phyloP scores from a whole-genome alignment of 2,329 filamentous ascomycete genomes.

The Colletotrichum liaoningense region DNA sequence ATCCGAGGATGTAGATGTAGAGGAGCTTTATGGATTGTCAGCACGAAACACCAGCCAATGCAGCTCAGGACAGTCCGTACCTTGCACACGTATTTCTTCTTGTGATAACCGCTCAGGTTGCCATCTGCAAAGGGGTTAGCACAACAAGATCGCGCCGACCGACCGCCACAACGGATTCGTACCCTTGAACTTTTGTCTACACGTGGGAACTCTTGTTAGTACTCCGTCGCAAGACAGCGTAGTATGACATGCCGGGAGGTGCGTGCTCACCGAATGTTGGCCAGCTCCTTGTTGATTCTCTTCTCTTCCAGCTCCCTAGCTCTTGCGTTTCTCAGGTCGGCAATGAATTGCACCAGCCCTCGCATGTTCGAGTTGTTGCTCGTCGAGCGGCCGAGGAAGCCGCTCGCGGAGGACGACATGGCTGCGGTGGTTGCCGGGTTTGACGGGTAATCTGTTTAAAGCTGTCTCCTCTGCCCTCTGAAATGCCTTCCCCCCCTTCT shows the following conservation, averaged over 20 bases:
- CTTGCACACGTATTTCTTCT: constrained; percentile 99
- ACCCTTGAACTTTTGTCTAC: constrained; percentile 93
- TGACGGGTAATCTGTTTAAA: not conserved
- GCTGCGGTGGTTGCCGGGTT: constrained; percentile 33
- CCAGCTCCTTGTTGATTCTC: constrained; percentile 98
- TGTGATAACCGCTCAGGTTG: constrained; percentile 94
- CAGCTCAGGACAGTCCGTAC: constrained; percentile 49
- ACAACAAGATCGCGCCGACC: constrained; percentile 11
- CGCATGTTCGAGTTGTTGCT: constrained; percentile 77
- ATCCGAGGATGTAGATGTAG: constrained; percentile 98
- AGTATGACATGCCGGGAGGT: constrained; percentile 9
- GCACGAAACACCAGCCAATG: constrained; percentile 28
- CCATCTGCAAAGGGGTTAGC: constrained; percentile 69
- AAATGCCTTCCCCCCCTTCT: not conserved
- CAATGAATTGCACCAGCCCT: constrained; percentile 97
- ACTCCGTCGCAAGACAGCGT: constrained; percentile 31
- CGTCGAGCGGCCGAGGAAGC: constrained; percentile 75
- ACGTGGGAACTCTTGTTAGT: constrained; percentile 11
- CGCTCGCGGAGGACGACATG: constrained; percentile 68
- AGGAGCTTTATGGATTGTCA: constrained; percentile 70
- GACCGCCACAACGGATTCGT: constrained; percentile 40
- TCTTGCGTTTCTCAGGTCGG: constrained; percentile 92
- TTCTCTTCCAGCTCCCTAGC: constrained; percentile 98
- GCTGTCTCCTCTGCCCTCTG: not conserved
- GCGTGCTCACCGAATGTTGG: constrained; percentile 83